phyloP scores from a whole-genome alignment of 2,329 filamentous ascomycete species.

The Penicillium olsonii region DNA sequence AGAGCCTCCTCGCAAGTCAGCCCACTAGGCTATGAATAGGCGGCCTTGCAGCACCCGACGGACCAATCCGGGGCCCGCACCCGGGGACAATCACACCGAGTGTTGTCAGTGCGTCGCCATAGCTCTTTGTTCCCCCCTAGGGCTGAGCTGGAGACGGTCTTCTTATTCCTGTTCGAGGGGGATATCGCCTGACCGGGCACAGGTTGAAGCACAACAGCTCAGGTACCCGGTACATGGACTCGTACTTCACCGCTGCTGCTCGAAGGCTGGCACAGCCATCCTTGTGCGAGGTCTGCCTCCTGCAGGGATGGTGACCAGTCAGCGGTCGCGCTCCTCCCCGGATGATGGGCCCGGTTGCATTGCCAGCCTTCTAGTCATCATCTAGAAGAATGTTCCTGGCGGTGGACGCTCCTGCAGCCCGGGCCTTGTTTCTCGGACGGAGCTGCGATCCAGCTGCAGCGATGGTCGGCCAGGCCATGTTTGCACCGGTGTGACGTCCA shows the following conservation, averaged over 20 bases:
- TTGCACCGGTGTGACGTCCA: constrained; percentile 10
- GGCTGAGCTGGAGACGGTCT: constrained; percentile 7
- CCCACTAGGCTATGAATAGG: constrained; percentile 13
- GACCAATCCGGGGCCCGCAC: not conserved
- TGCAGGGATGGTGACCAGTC: constrained; percentile 21
- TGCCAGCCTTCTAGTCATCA: constrained; percentile 29
- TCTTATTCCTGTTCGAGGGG: constrained; percentile 8
- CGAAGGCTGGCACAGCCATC: constrained; percentile 17
- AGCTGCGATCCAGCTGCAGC: not conserved
- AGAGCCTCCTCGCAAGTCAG: constrained; percentile 10
- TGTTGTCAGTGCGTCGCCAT: not conserved
- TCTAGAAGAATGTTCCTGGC: constrained; percentile 33
- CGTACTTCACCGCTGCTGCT: constrained; percentile 23
- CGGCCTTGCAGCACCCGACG: constrained; percentile 2
- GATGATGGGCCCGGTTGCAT: constrained; percentile 26
- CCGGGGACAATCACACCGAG: not conserved
- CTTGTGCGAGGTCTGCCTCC: constrained; percentile 12
- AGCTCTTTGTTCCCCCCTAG: not conserved
- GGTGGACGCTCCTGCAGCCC: constrained; percentile 21
- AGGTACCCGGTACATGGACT: constrained; percentile 11
- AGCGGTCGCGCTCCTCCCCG: constrained; percentile 13
- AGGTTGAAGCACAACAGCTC: constrained; percentile 7
- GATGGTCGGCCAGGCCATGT: too few relatives aligned
- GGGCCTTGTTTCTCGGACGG: constrained; percentile 5
- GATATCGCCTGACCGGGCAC: constrained; percentile 1